phyloP scores from a whole-genome alignment of 176 grass and related monocot genomes.

The Carex cristatella region DNA sequence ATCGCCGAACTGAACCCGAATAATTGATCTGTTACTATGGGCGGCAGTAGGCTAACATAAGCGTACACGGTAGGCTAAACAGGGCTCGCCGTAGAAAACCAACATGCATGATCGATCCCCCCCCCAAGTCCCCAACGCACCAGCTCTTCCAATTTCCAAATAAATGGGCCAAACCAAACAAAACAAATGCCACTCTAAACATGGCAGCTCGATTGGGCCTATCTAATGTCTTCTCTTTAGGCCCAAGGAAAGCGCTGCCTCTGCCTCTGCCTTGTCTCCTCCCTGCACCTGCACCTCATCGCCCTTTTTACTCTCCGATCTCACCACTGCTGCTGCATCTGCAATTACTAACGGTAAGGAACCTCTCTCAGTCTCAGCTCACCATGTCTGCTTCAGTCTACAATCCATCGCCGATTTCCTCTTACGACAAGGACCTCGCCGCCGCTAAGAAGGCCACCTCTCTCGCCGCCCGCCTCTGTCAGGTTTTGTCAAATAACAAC shows the following conservation, averaged over 20 bases:
- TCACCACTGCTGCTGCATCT: not conserved
- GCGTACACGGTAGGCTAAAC: not conserved
- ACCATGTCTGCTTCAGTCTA: slow-evolving; percentile 3
- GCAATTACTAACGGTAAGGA: not conserved
- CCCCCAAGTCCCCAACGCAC: too few relatives aligned
- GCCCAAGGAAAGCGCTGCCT: not conserved
- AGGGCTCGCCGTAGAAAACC: not conserved
- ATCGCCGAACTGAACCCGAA: too few relatives aligned
- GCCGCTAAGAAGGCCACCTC: slow-evolving; percentile 83
- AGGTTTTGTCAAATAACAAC: slow-evolving; percentile 31
- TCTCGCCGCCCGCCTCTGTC: slow-evolving; percentile 82
- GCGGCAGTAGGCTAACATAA: not conserved
- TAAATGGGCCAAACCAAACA: slow-evolving; percentile 12
- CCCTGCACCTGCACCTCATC: not conserved
- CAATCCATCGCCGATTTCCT: not conserved
- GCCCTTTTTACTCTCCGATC: not conserved
- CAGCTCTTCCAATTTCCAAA: not conserved
- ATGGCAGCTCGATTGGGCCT: slow-evolving; percentile 21
- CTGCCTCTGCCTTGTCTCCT: not conserved
- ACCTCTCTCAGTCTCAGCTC: not conserved
- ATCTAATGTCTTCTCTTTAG: not conserved
- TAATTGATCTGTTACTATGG: too few relatives aligned
- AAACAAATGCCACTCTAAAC: not conserved
- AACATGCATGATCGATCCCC: not conserved
- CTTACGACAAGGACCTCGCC: slow-evolving; percentile 75